A percentile compares a stretch with the other conserved stretches of the same genome.
phyloP scores from a whole-genome alignment of 495 filamentous ascomycete species.

The Neurospora sp. region DNA sequence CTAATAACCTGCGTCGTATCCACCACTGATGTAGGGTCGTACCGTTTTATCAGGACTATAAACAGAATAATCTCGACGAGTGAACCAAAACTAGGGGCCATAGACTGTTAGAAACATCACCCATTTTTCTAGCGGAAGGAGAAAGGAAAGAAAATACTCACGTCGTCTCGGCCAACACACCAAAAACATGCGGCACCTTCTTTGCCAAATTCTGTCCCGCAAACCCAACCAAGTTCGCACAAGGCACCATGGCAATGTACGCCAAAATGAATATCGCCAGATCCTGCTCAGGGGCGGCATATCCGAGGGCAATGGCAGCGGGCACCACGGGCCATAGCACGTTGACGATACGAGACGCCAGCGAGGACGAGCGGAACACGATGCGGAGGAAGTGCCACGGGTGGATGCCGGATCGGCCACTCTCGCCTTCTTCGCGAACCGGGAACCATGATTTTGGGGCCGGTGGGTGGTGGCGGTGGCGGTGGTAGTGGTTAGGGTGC shows the following conservation, averaged over 20 bases:
- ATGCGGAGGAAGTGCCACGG: constrained; percentile 32
- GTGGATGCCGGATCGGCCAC: constrained; percentile 34
- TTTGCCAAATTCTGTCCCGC: constrained; percentile 70
- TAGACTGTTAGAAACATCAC: neutral
- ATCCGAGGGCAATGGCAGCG: constrained; percentile 39
- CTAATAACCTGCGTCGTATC: constrained; percentile 62
- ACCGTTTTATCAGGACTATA: constrained; percentile 51
- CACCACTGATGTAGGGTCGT: neutral
- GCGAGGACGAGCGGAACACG: constrained; percentile 30
- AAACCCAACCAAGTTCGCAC: constrained; percentile 81
- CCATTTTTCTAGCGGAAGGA: neutral
- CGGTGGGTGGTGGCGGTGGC: neutral
- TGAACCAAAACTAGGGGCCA: constrained; percentile 44
- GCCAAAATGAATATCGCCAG: constrained; percentile 32
- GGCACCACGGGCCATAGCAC: constrained; percentile 47
- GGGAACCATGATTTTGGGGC: neutral
- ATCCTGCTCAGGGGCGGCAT: constrained; percentile 34
- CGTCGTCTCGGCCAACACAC: constrained; percentile 67
- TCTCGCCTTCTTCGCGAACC: constrained; percentile 29
- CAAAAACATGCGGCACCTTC: constrained; percentile 68
- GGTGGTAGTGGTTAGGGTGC: neutral
- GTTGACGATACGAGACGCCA: constrained; percentile 32
- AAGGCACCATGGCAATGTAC: constrained; percentile 66
- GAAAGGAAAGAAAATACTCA: constrained; percentile 9
- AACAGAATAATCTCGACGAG: constrained; percentile 78